Conservation (phyloP, 495 filamentous ascomycete genomes). For the Penicillium simplicissimum region DNA sequence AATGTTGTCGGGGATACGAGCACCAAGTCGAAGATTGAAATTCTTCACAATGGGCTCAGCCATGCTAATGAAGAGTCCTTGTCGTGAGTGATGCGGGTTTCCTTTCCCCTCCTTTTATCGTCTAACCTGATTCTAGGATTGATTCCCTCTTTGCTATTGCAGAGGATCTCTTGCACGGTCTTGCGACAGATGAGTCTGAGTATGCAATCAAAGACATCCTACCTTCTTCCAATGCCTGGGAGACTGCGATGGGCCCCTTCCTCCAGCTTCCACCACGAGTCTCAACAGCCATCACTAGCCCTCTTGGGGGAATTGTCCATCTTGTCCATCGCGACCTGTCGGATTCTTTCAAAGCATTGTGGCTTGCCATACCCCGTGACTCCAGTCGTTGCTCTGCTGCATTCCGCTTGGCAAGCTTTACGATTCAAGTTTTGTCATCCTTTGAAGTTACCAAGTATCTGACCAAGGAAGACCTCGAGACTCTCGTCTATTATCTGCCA, state of each 20-base stretch:
- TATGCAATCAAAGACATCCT: conserved; percentile 45
- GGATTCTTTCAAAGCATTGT: conserved; percentile 24
- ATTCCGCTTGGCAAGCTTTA: conserved; percentile 72
- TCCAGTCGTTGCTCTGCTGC: conserved; percentile 66
- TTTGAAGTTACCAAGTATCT: conserved; percentile 32
- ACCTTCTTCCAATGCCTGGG: conserved; percentile 51
- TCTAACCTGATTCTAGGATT: conserved; percentile 39
- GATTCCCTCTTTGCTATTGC: conserved; percentile 57
- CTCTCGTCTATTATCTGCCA: conserved; percentile 50
- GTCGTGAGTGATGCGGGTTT: conserved; percentile 37
- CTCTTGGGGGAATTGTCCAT: conserved; percentile 68
- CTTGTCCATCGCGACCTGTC: conserved; percentile 50
- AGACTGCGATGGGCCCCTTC: conserved; percentile 56
- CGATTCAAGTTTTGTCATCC: conserved; percentile 52
- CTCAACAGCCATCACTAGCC: conserved; percentile 70
- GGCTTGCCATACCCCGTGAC: conserved; percentile 55
- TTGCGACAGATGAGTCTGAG: conserved; percentile 29
- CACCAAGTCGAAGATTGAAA: conserved; percentile 46
- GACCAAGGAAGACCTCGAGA: conserved; percentile 33
- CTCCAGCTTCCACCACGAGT: conserved; percentile 56
- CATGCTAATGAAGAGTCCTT: conserved; percentile 55
- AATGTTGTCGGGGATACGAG: conserved; percentile 38
- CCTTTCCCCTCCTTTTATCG: not conserved
- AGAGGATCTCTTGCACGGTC: conserved; percentile 48
- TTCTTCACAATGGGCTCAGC: conserved; percentile 53